These are phyloP conservation scores for Nemania sp. DNA, from an alignment of 2,329 filamentous ascomycete genomes.

Conservation along the genomic window DNA sequence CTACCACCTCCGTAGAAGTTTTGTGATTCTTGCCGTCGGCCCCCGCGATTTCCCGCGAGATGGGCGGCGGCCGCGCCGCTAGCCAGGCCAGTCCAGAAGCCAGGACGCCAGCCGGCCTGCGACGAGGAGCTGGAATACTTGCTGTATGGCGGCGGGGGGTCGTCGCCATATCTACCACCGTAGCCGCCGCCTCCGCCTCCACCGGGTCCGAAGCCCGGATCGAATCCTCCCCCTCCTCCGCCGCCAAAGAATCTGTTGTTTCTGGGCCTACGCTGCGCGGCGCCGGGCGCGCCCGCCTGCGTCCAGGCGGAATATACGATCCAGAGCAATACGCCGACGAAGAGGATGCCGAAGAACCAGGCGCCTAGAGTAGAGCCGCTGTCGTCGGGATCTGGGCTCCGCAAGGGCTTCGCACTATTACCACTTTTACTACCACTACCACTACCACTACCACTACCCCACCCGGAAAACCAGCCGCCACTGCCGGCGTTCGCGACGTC, in stretches of 20 bases:
- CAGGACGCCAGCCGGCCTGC: conserved; percentile 66
- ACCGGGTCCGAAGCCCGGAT: conserved; percentile 49
- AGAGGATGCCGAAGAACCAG: conserved; percentile 64
- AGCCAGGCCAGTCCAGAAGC: conserved; percentile 74
- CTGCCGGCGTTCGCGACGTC: conserved; percentile 49
- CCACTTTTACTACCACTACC: conserved; percentile 25
- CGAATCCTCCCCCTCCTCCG: conserved; percentile 47
- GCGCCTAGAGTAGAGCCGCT: conserved; percentile 42
- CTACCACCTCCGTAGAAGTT: conserved; percentile 25
- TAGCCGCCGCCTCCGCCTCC: conserved; percentile 43
- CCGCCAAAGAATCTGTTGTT: conserved; percentile 42
- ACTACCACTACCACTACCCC: conserved; percentile 35
- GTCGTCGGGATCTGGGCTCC: neutral
- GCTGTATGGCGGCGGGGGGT: conserved; percentile 61
- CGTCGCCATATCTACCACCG: conserved; percentile 42
- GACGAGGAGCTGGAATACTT: conserved; percentile 41
- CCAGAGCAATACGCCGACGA: conserved; percentile 62
- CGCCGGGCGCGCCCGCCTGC: conserved; percentile 7
- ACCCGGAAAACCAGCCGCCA: conserved; percentile 41
- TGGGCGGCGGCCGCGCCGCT: conserved; percentile 73
- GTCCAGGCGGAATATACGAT: conserved; percentile 63
- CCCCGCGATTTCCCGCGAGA: conserved; percentile 60
- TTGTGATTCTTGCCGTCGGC: conserved; percentile 40
- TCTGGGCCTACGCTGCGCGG: conserved; percentile 28
- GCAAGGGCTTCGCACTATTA: conserved; percentile 16